Percentiles rank a stretch among this genome's conserved stretches.
phyloP scores from a whole-genome alignment of 1,284 basidiomycete species.

The Ceratobasidium sp. region DNA sequence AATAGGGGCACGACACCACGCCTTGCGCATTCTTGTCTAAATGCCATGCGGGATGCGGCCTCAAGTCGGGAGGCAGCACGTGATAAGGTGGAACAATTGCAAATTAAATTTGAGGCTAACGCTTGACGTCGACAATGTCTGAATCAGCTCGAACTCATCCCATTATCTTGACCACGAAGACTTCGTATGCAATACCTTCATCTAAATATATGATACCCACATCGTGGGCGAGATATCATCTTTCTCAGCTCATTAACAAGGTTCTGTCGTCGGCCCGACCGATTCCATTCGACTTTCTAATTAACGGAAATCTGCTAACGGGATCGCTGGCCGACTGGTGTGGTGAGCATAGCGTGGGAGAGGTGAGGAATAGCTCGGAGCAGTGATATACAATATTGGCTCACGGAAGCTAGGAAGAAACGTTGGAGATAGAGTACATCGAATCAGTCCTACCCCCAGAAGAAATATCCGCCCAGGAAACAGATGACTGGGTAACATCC shows the following conservation, averaged over 20 bases:
- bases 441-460: constrained; percentile 90
- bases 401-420: constrained; percentile 67
- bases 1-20: not conserved
- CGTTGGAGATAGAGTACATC: constrained; percentile 93
- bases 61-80: too few species aligned
- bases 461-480: constrained; percentile 77
- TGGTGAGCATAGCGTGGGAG: constrained; percentile 69
- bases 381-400: not conserved
- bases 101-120: constrained; percentile 26
- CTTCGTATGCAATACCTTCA: constrained; percentile 79
- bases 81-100: not conserved
- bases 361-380: constrained; percentile 54
- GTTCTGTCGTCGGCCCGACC: constrained; percentile 77
- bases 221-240: constrained; percentile 90
- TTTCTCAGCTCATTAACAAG: constrained; percentile 98
- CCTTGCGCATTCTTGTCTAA: too few species aligned
- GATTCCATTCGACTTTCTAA: constrained; percentile 93
- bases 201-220: constrained; percentile 95
- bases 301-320: constrained; percentile 81
- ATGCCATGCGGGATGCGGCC: too few species aligned
- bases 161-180: constrained; percentile 82
- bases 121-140: not conserved
- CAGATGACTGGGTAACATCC: constrained; percentile 94
- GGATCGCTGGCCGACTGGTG: constrained; percentile 81
- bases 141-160: constrained; percentile 53